These are phyloP conservation scores for Rhodotorula sphaerocarpa DNA, from an alignment of 768 basidiomycete genomes.

Conservation along the genomic window DNA sequence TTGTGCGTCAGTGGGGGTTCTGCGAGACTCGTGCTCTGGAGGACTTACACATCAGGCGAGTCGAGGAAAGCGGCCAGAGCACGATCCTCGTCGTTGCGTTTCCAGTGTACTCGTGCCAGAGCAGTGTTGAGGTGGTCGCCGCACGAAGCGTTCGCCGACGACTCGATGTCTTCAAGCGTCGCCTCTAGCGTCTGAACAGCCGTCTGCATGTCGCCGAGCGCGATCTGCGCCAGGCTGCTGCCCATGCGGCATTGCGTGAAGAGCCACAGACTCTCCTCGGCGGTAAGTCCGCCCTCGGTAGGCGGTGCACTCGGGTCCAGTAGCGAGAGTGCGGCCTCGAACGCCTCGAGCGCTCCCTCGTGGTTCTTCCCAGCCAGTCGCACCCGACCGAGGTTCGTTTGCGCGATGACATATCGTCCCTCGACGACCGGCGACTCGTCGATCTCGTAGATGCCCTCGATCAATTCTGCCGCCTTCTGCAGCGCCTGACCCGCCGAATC, in stretches of 20 bases:
- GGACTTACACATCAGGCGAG: slow-evolving; percentile 18
- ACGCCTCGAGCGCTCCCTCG: slow-evolving; percentile 58
- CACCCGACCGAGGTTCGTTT: slow-evolving; percentile 70
- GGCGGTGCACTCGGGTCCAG: slow-evolving; percentile 48
- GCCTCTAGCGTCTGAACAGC: slow-evolving; percentile 63
- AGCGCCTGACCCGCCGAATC: slow-evolving; percentile 57
- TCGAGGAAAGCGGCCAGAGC: slow-evolving; percentile 16
- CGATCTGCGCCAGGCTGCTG: slow-evolving; percentile 63
- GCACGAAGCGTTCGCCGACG: neutral
- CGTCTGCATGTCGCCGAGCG: slow-evolving; percentile 54
- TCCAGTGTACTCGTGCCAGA: slow-evolving; percentile 13
- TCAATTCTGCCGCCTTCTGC: slow-evolving; percentile 55
- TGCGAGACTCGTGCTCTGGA: too few relatives aligned
- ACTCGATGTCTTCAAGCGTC: slow-evolving; percentile 51
- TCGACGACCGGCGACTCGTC: slow-evolving; percentile 73
- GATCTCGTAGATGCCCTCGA: slow-evolving; percentile 84
- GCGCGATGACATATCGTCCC: slow-evolving; percentile 67
- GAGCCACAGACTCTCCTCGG: slow-evolving; percentile 25
- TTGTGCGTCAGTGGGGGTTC: too few relatives aligned
- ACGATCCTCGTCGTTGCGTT: slow-evolving; percentile 25
- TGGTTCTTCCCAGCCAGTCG: slow-evolving; percentile 57
- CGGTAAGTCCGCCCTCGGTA: slow-evolving; percentile 6
- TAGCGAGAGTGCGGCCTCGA: slow-evolving; percentile 63
- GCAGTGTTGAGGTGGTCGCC: slow-evolving; percentile 11
- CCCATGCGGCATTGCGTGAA: slow-evolving; percentile 49